Percentiles rank a stretch among this genome's conserved stretches.
Evolutionary conservation across 768 basidiomycete genomes (phyloP).

Genomic region (Xanthoconium purpureum): DNA sequence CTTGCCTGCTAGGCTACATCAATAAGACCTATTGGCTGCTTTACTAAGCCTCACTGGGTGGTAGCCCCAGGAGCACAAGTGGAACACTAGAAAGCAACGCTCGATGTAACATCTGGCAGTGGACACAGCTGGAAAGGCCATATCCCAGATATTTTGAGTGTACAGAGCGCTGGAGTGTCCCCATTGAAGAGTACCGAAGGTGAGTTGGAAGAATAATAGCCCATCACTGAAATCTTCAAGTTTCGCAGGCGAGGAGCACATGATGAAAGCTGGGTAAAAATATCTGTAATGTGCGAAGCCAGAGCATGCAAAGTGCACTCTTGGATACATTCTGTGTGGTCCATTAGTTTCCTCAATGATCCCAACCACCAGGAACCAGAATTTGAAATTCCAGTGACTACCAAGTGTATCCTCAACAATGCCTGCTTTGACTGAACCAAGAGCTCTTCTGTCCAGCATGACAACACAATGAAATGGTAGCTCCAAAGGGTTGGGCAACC

Average conservation of each 20-base stretch:
- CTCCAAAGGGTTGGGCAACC: constrained; percentile 40
- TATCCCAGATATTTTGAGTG: too few relatives aligned
- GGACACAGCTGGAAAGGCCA: too few relatives aligned
- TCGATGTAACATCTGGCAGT: too few relatives aligned
- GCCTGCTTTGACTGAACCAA: constrained; percentile 42
- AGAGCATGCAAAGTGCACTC: not conserved
- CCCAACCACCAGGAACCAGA: not conserved
- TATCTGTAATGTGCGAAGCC: too few relatives aligned
- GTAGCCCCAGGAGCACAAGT: too few relatives aligned
- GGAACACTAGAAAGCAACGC: too few relatives aligned
- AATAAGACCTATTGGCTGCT: too few relatives aligned
- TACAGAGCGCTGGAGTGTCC: not conserved
- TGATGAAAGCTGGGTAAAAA: not conserved
- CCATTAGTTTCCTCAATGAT: not conserved
- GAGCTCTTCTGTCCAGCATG: constrained; percentile 39
- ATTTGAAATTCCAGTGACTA: not conserved
- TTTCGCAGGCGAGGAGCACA: not conserved
- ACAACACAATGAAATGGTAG: constrained; percentile 28
- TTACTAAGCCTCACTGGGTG: too few relatives aligned
- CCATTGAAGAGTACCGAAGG: not conserved
- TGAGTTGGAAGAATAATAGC: too few relatives aligned
- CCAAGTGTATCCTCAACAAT: constrained; percentile 11
- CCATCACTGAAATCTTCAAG: not conserved
- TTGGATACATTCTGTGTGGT: not conserved
- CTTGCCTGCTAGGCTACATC: too few relatives aligned